Evolutionary conservation across 1,139 yeast genomes (phyloP).

Genomic region (Yamadazyma atlantica): DNA sequence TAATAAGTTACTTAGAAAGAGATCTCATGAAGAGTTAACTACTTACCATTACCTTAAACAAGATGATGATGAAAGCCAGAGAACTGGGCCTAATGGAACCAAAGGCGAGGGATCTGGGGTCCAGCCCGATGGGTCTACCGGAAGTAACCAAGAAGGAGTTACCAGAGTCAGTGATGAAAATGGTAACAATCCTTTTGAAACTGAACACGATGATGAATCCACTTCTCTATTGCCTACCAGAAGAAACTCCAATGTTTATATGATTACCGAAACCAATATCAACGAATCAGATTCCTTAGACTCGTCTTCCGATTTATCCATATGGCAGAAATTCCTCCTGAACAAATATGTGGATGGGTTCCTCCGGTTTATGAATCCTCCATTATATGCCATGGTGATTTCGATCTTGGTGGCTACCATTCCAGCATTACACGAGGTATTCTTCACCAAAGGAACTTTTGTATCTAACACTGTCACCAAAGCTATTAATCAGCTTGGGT

Average conservation of each 20-base stretch:
- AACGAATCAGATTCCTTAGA: constrained; percentile 6
- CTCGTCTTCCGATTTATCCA: constrained; percentile 1
- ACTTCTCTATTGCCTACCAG: constrained; percentile 9
- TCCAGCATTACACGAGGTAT: constrained; percentile 62
- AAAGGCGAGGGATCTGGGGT: too few species aligned
- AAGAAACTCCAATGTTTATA: constrained; percentile 3
- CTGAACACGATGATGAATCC: constrained; percentile 10
- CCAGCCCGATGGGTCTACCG: not conserved
- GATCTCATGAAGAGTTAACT: constrained; percentile 42
- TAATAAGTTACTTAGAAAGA: constrained; percentile 62
- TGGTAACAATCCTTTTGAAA: not conserved
- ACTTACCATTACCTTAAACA: constrained; percentile 18
- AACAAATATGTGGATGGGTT: constrained; percentile 8
- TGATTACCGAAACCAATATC: constrained; percentile 4
- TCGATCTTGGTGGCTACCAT: constrained; percentile 83
- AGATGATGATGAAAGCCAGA: constrained; percentile 10
- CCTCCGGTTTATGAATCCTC: constrained; percentile 78
- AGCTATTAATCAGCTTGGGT: constrained; percentile 77
- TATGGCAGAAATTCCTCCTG: constrained; percentile 1
- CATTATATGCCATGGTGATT: constrained; percentile 85
- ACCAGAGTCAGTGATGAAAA: not conserved
- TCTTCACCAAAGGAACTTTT: constrained; percentile 59
- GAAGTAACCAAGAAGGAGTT: not conserved
- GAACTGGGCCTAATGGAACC: not conserved
- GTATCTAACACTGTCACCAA: constrained; percentile 74